Conservation (phyloP, 345 rosid genomes). For the Melastoma malabathricum region DNA sequence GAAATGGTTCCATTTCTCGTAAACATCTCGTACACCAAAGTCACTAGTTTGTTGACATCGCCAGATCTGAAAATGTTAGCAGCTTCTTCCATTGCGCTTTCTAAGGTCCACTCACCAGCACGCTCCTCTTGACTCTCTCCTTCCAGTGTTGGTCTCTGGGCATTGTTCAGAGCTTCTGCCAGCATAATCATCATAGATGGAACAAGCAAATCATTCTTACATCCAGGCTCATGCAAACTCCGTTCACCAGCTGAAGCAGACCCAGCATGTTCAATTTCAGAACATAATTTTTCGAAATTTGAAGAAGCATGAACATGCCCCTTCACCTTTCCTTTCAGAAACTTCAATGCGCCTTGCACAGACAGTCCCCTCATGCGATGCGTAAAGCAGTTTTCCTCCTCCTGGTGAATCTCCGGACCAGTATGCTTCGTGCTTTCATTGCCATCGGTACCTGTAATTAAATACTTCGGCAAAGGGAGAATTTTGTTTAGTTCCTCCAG, state of each 20-base stretch:
- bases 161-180: neutral
- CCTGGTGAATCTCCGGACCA: too few species aligned
- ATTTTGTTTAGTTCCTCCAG: neutral
- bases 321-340: too few species aligned
- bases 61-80: neutral
- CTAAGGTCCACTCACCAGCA: neutral
- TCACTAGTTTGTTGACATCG: neutral
- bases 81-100: neutral
- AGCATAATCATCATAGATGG: neutral
- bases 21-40: neutral
- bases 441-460: neutral
- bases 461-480: neutral
- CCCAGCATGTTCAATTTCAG: too few species aligned
- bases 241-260: too few species aligned
- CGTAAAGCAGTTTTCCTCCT: too few species aligned
- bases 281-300: too few species aligned
- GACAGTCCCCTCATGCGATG: too few species aligned
- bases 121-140: neutral
- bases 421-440: neutral
- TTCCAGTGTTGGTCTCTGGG: too few species aligned
- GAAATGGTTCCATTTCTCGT: slow-evolving; percentile 1
- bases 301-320: too few species aligned
- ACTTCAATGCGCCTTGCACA: too few species aligned
- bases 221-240: fast-evolving
- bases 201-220: neutral